Percentiles rank a stretch among this genome's conserved stretches.
Conservation (phyloP, 805 yeast genomes). For the Candida manassasensis region DNA sequence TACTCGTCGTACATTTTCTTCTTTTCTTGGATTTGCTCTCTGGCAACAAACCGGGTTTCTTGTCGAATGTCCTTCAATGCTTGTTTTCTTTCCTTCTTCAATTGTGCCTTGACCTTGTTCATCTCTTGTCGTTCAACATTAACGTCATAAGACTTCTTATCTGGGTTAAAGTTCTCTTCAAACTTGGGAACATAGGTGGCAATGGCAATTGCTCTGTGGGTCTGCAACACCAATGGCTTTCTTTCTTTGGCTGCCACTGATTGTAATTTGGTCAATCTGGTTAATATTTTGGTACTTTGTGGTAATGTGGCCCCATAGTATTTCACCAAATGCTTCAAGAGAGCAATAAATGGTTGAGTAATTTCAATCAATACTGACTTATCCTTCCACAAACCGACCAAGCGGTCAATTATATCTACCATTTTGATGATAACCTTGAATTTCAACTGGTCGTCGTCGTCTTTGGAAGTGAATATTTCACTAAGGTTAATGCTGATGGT, state of each 20-base stretch:
- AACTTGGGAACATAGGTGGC: slow-evolving; percentile 84
- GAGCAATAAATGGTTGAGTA: slow-evolving; percentile 39
- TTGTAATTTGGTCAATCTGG: slow-evolving; percentile 46
- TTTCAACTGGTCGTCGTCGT: slow-evolving; percentile 15
- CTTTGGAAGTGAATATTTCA: slow-evolving; percentile 8
- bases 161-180: slow-evolving; percentile 95
- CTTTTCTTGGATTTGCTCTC: slow-evolving; percentile 78
- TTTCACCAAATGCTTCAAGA: slow-evolving; percentile 38
- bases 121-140: slow-evolving; percentile 74
- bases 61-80: slow-evolving; percentile 86
- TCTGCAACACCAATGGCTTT: slow-evolving; percentile 73
- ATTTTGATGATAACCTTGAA: slow-evolving; percentile 31
- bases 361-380: slow-evolving; percentile 59
- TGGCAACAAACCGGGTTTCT: slow-evolving; percentile 80
- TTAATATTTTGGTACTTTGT: slow-evolving; percentile 38
- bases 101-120: slow-evolving; percentile 72
- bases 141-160: slow-evolving; percentile 84
- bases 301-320: slow-evolving; percentile 29
- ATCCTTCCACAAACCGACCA: slow-evolving; percentile 53
- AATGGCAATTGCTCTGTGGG: slow-evolving; percentile 79
- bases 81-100: slow-evolving; percentile 88
- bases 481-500: slow-evolving; percentile 6
- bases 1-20: slow-evolving; percentile 71
- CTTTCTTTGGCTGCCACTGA: slow-evolving; percentile 22
- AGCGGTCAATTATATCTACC: slow-evolving; percentile 25